Base-by-base conservation (phyloP, 2,329 filamentous ascomycete genomes). In the Microdochium nivale region DNA sequence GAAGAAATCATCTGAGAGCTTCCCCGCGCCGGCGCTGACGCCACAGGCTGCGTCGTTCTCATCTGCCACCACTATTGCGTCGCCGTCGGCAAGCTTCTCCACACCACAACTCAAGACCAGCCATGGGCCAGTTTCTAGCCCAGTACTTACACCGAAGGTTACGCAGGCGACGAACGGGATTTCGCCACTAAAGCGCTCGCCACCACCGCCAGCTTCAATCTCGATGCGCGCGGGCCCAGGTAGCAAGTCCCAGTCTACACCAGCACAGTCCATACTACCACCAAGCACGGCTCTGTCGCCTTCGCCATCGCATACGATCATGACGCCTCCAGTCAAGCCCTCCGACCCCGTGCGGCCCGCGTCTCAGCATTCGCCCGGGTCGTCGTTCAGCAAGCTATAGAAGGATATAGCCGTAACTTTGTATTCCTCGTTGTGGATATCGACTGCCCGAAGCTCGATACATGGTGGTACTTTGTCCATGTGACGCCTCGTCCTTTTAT, bases 281-380 rank as follows among this genome's bases (percentile, higher is more conserved):
- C 82, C 82, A 0, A 65, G 76, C 2, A 74, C 79, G 40, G 71
- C 78, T 1, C 62, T 87, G 48, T 77, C 80, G 10, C 83, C 83
- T 0, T 80, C 76, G 43, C 75, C 78, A 2, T 74, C 73, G 14
- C 71, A 77, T 52, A 76, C 79, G 56, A 81, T 82, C 52, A 62
- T 83, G 49, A 81, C 78, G 16, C 81, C 83, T 24, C 83, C 81
- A 2, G 71, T 80, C 57, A 83, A 87, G 68, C 70, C 73, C 40
- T 57, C 65, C 3, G 70, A 73, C 49, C 62, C 63, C 47, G 51
- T 57, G 11, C 59, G 60, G 35, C 57, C 60, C 43, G 49, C 52
- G 48, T 67, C 60, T 50, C 59, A 58, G 8, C 60, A 60, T 24
- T 62, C 54, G 11, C 53, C 53, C 30, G 50, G 56, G 19, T 44